phyloP scores from a whole-genome alignment of 768 basidiomycete genomes.

The Cyclocybe aegerita region DNA sequence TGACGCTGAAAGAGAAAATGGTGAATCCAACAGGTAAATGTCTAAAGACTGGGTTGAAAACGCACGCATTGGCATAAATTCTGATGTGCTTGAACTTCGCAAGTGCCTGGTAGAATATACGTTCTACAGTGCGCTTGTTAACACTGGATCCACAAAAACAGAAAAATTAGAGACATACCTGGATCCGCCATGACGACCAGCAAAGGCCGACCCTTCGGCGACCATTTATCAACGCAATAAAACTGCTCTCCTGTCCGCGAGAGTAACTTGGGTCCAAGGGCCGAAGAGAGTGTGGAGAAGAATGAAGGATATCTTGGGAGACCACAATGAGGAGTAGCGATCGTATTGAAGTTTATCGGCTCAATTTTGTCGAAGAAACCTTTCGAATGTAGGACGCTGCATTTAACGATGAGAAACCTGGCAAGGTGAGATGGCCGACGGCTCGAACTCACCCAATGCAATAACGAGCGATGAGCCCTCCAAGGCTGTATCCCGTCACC shows the following conservation, averaged over 20 bases:
- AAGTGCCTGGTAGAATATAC: slow-evolving; percentile 76
- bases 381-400: slow-evolving; percentile 61
- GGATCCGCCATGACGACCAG: slow-evolving; percentile 83
- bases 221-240: slow-evolving; percentile 73
- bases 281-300: slow-evolving; percentile 49
- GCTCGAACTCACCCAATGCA: slow-evolving; percentile 56
- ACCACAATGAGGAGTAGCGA: slow-evolving; percentile 85
- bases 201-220: slow-evolving; percentile 60
- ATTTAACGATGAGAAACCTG: not conserved
- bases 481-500: slow-evolving; percentile 75
- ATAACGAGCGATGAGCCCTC: slow-evolving; percentile 82
- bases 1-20: slow-evolving; percentile 40
- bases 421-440: not conserved
- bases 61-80: slow-evolving; percentile 82
- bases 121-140: slow-evolving; percentile 38
- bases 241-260: slow-evolving; percentile 83
- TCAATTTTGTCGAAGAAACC: slow-evolving; percentile 69
- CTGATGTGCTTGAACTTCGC: slow-evolving; percentile 62
- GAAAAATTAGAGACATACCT: slow-evolving; percentile 34
- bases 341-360: slow-evolving; percentile 80
- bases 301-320: slow-evolving; percentile 63
- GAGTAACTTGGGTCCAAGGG: slow-evolving; percentile 66
- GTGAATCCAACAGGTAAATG: not conserved
- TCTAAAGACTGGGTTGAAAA: slow-evolving; percentile 4
- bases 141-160: not conserved